These are phyloP conservation scores for Eucommia ulmoides DNA, from an alignment of 257 asterid species.

Conservation along the genomic window DNA sequence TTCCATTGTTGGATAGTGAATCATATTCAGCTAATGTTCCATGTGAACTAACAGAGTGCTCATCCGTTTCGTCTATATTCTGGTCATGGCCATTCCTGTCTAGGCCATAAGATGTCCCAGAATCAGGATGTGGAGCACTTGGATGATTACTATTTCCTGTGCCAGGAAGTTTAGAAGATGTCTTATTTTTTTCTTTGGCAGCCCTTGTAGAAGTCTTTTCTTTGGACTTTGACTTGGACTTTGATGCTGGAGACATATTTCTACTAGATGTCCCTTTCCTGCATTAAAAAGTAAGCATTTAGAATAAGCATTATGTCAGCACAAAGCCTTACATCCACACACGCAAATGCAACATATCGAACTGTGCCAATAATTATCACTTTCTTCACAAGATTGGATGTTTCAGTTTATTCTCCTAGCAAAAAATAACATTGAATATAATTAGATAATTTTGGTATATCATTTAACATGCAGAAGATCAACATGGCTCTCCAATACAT, in stretches of 20 bases:
- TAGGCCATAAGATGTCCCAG: background rate
- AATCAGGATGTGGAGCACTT: background rate
- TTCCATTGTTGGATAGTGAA: background rate
- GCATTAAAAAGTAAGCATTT: too few species aligned
- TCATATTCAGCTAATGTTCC: background rate
- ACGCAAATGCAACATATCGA: too few species aligned
- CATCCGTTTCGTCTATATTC: background rate
- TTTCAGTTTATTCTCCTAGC: too few species aligned
- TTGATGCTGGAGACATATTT: background rate
- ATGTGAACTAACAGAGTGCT: background rate
- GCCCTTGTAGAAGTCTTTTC: background rate
- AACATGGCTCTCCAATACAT: too few species aligned
- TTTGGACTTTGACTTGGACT: background rate
- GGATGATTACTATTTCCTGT: background rate
- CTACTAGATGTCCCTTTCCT: too few species aligned
- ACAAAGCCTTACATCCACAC: too few species aligned
- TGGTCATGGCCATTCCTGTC: background rate
- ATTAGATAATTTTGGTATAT: too few species aligned
- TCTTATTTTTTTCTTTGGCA: background rate
- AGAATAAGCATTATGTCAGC: too few species aligned
- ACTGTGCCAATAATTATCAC: too few species aligned
- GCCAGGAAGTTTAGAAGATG: background rate
- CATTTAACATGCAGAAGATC: too few species aligned
- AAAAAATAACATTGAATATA: too few species aligned
- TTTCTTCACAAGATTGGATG: too few species aligned